Evolutionary conservation across 2,329 filamentous ascomycete genomes (phyloP), one percentile per base, ranked within the genome.

Genomic region (Aspergillus brasiliensis): DNA sequence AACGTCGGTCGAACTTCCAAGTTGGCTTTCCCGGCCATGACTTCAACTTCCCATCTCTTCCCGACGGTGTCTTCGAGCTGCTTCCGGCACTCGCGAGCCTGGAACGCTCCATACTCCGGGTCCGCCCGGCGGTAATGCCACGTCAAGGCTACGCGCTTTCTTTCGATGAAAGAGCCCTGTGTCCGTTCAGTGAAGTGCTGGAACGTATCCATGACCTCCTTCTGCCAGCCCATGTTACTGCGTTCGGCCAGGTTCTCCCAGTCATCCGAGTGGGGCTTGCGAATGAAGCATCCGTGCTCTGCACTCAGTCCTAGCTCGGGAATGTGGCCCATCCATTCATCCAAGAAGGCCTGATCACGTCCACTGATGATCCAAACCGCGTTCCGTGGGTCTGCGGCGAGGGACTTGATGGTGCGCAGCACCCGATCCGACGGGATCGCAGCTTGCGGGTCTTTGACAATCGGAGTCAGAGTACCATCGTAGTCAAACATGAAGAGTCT

Each of bases 401-500:
- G 83, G 10, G 85, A 84, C 74, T 90, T 91, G 60, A 99, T 82
- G 1, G 90, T 93, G 28, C 88, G 86, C 51, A 96, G 88, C 21
- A 97, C 86, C 21, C 88, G 87, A 67, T 92, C 89, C 0, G 93
- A 94, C 0, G 95, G 95, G 40, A 97, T 88, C 3, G 95, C 95
- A 5, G 92, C 88, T 66, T 90, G 88, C 1, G 95, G 95, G 71
- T 98, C 92, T 67, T 90, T 89, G 57, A 98, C 95, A 69, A 99
- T 98, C 0, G 93, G 91, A 3, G 95, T 98, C 57, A 99, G 84
- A 0, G 95, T 99, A 51, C 95, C 95, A 74, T 99, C 95, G 71
- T 99, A 99, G 78, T 99, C 95, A 73, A 98, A 97, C 91, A 99
- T 94, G 81, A 98, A 97, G 3, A 99, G 82, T 10, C 95, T 88